These are phyloP conservation scores for Rubia yunnanensis DNA, from an alignment of 257 asterid genomes.

Conservation along the genomic window DNA sequence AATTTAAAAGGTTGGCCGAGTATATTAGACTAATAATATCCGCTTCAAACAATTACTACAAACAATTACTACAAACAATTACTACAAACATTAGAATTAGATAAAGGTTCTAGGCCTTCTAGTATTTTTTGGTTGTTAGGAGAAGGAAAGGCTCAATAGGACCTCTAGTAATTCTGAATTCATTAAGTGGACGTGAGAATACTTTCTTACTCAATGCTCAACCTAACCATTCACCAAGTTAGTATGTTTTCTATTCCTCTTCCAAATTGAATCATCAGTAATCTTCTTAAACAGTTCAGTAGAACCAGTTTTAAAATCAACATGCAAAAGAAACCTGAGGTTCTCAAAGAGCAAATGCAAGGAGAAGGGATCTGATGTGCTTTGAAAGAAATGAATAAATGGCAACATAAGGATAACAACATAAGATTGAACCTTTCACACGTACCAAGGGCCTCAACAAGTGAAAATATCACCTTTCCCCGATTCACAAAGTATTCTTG, in stretches of 20 bases:
- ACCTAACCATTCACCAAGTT: neutral
- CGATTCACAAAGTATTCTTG: constrained; percentile 50
- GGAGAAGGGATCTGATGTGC: neutral
- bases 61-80: too few relatives aligned
- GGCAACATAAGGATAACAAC: neutral
- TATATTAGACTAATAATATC: neutral
- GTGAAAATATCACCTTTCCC: constrained; percentile 49
- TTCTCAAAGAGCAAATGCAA: neutral
- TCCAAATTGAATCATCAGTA: neutral
- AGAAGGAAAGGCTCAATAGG: neutral
- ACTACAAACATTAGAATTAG: neutral
- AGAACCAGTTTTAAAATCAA: neutral
- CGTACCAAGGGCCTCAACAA: constrained; percentile 87
- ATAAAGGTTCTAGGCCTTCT: neutral
- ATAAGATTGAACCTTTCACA: neutral
- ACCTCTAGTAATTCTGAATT: neutral
- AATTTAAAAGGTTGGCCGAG: neutral
- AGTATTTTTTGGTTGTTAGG: neutral
- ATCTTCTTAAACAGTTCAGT: neutral
- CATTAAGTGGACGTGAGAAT: neutral
- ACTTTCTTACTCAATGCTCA: neutral
- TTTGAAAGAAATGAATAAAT: neutral
- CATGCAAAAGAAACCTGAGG: neutral
- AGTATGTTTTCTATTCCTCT: neutral
- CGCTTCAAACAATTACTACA: neutral